Evolutionary conservation across 306 rosid genomes (phyloP).

Genomic region (Vigna mungo): DNA sequence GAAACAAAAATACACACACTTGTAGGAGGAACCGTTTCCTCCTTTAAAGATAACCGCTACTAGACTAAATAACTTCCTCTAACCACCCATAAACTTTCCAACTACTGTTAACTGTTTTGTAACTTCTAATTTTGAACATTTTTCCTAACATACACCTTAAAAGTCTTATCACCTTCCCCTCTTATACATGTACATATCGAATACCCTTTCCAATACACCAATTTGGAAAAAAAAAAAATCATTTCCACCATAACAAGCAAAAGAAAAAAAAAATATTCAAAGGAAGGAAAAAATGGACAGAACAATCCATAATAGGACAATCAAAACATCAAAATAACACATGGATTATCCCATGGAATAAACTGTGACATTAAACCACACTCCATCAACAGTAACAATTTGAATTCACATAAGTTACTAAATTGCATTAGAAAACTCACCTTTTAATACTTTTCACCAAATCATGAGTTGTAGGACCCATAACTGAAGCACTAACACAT

Average conservation of each 20-base stretch:
- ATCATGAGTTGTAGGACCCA: conserved; percentile 44
- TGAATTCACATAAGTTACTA: conserved; percentile 31
- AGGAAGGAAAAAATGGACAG: neutral
- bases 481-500: conserved; percentile 37
- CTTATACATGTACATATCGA: too few relatives aligned
- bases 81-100: too few relatives aligned
- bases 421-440: conserved; percentile 52
- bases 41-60: too few relatives aligned
- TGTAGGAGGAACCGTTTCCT: too few relatives aligned
- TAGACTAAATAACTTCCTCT: too few relatives aligned
- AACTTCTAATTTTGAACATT: too few relatives aligned
- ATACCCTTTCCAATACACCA: too few relatives aligned
- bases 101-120: too few relatives aligned
- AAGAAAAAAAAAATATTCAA: neutral
- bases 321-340: conserved; percentile 9
- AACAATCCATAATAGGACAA: conserved; percentile 1
- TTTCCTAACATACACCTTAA: too few relatives aligned
- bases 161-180: too few relatives aligned
- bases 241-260: neutral
- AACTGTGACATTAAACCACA: conserved; percentile 1
- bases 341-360: conserved; percentile 26
- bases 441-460: conserved; percentile 41
- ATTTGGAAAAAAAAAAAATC: neutral
- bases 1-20: too few relatives aligned
- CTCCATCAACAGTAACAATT: conserved; percentile 7